Conservation (phyloP, 2,329 filamentous ascomycete species). For the Teratosphaeria destructans region DNA sequence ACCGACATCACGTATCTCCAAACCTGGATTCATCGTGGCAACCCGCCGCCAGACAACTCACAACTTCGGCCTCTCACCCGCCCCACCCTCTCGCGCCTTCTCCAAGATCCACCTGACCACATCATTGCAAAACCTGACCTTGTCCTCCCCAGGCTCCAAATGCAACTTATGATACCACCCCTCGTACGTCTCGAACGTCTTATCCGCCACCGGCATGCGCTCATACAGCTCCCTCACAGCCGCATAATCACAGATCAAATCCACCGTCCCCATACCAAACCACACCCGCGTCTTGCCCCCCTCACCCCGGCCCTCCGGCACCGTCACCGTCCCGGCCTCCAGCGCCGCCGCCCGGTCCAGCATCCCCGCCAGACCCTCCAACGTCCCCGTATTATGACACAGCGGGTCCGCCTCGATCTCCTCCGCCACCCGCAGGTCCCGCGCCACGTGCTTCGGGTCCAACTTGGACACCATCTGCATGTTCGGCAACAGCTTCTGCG, state of each 20-base stretch:
- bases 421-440: conserved; percentile 54
- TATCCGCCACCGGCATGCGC: conserved; percentile 45
- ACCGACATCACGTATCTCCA: too few relatives aligned
- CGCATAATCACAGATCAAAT: conserved; percentile 57
- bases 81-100: conserved; percentile 2
- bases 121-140: conserved; percentile 22
- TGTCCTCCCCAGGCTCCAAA: conserved; percentile 26
- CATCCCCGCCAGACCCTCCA: conserved; percentile 69
- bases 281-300: conserved; percentile 52
- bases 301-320: conserved; percentile 34
- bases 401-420: conserved; percentile 56
- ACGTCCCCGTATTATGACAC: conserved; percentile 72
- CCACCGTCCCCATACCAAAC: conserved; percentile 65
- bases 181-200: conserved; percentile 61
- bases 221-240: conserved; percentile 31
- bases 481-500: conserved; percentile 55
- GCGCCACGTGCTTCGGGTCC: conserved; percentile 52
- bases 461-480: conserved; percentile 58
- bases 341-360: conserved; percentile 61
- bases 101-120: conserved; percentile 26
- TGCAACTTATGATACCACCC: conserved; percentile 64
- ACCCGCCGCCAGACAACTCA: background rate
- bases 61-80: background rate
- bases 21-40: background rate
- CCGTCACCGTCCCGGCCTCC: conserved; percentile 42